phyloP scores from a whole-genome alignment of 345 rosid genomes.

The Nephelium lappaceum region DNA sequence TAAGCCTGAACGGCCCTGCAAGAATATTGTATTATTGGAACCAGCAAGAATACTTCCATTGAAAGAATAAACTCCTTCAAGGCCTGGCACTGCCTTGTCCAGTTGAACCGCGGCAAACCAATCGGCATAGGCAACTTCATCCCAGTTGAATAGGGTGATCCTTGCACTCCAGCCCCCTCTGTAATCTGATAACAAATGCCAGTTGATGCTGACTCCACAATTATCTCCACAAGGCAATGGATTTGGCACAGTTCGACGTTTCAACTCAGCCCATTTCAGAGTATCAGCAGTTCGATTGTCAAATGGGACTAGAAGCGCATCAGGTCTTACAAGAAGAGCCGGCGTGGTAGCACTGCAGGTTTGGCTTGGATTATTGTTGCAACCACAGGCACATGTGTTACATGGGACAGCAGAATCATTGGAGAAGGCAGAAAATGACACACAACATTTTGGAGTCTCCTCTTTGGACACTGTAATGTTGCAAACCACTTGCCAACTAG shows the following conservation, averaged over 20 bases:
- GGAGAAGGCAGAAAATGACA: conserved; percentile 85
- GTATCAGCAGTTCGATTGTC: conserved; percentile 70
- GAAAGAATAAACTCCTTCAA: conserved; percentile 72
- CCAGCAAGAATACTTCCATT: conserved; percentile 57
- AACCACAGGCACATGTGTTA: conserved; percentile 84
- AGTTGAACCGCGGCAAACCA: conserved; percentile 86
- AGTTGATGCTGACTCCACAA: conserved; percentile 88
- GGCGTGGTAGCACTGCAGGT: conserved; percentile 72
- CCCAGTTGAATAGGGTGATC: conserved; percentile 91
- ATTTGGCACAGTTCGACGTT: conserved; percentile 55
- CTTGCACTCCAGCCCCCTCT: conserved; percentile 81
- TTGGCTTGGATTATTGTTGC: conserved; percentile 47
- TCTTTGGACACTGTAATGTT: conserved; percentile 73
- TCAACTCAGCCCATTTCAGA: conserved; percentile 59
- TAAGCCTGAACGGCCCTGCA: conserved; percentile 73
- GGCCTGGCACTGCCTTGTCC: conserved; percentile 68
- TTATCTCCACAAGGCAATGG: conserved; percentile 86
- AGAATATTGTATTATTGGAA: conserved; percentile 61
- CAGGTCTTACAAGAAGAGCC: conserved; percentile 69
- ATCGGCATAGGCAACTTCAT: conserved; percentile 59
- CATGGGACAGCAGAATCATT: conserved; percentile 87
- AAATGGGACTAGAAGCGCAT: conserved; percentile 80
- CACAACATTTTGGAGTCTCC: conserved; percentile 71
- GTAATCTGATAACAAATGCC: conserved; percentile 78
- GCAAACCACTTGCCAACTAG: conserved; percentile 96